Conservation (phyloP, 225 moss, liverwort and hornwort genomes). For the Takakia lepidozioides region DNA sequence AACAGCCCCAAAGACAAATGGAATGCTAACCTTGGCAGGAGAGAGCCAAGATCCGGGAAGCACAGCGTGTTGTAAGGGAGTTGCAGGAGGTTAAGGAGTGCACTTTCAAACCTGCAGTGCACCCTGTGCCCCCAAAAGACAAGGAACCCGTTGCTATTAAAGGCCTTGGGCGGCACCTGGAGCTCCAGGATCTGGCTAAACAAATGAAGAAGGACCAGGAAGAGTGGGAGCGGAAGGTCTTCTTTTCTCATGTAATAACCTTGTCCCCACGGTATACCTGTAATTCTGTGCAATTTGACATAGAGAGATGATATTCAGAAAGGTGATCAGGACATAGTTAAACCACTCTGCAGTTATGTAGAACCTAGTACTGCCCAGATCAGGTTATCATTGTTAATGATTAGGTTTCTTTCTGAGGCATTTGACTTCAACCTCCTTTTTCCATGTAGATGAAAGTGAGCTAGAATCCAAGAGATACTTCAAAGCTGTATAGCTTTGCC, state of each 20-base stretch:
- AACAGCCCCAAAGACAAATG: too few species aligned
- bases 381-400: not conserved
- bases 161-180: conserved; percentile 74
- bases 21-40: conserved; percentile 48
- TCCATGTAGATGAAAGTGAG: too few species aligned
- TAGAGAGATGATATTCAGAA: not conserved
- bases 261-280: not conserved
- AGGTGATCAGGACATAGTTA: not conserved
- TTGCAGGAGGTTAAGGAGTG: conserved; percentile 74
- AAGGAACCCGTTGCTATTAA: conserved; percentile 71
- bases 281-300: not conserved
- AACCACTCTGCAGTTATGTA: not conserved
- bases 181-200: conserved; percentile 79
- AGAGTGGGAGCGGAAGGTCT: conserved; percentile 80
- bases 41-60: conserved; percentile 56
- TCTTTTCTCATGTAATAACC: conserved; percentile 61
- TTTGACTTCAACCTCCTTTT: too few species aligned
- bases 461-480: too few species aligned
- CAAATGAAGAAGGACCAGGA: conserved; percentile 87
- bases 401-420: not conserved
- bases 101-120: conserved; percentile 69
- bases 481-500: too few species aligned
- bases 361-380: not conserved
- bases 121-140: conserved; percentile 47
- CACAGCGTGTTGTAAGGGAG: conserved; percentile 59